These are phyloP conservation scores for Gonapodya sp. DNA, from an alignment of 192 early-diverging fungal species.

Conservation along the genomic window DNA sequence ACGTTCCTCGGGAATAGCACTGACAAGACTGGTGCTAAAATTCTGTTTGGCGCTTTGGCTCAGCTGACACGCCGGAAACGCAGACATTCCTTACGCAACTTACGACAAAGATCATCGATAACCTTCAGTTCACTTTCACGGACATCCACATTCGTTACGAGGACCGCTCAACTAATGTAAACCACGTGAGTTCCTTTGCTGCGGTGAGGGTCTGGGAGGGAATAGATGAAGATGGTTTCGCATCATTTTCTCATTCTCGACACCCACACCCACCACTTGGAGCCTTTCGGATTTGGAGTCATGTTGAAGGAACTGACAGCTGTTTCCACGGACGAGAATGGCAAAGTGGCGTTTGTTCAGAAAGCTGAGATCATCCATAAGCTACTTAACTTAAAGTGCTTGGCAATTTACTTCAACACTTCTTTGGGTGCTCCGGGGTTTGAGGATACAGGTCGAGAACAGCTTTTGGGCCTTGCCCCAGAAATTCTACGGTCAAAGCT, in stretches of 20 bases:
- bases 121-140: constrained; percentile 86
- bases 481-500: constrained; percentile 41
- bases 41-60: neutral
- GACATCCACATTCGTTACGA: constrained; percentile 96
- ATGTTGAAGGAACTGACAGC: constrained; percentile 86
- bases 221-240: neutral
- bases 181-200: constrained; percentile 13
- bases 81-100: constrained; percentile 83
- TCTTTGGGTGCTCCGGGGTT: neutral
- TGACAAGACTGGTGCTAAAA: no score
- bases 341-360: constrained; percentile 71
- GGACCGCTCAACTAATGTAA: constrained; percentile 67
- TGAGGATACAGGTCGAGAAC: neutral
- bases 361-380: constrained; percentile 77
- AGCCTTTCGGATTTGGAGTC: constrained; percentile 78
- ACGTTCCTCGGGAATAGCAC: no score
- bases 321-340: constrained; percentile 77
- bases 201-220: no score
- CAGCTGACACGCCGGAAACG: neutral
- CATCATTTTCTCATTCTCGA: neutral
- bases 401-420: constrained; percentile 3
- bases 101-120: constrained; percentile 89
- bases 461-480: constrained; percentile 21
- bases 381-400: constrained; percentile 34
- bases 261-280: constrained; percentile 14